Evolutionary conservation across 2,329 filamentous ascomycete species (phyloP).

Genomic region (Apiospora saccharicola): DNA sequence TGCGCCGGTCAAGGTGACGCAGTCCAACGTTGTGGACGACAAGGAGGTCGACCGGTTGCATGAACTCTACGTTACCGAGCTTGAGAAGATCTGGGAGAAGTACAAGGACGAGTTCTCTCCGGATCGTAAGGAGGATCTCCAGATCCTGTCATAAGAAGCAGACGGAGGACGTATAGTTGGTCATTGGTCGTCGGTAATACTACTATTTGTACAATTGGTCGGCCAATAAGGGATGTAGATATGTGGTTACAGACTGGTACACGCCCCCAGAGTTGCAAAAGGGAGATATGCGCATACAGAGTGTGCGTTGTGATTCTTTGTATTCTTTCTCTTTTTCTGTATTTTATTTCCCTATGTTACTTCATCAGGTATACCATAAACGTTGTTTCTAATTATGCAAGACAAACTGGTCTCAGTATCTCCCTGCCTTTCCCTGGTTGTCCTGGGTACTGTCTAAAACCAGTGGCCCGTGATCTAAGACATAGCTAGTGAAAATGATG

Average conservation of each 20-base stretch:
- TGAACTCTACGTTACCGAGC: slow-evolving; percentile 76
- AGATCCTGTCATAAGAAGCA: slow-evolving; percentile 57
- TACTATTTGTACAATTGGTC: neutral
- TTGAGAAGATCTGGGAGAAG: slow-evolving; percentile 75
- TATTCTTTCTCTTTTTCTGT: neutral
- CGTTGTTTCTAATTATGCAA: neutral
- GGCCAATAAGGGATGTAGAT: neutral
- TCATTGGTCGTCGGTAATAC: slow-evolving; percentile 1
- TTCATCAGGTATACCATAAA: neutral
- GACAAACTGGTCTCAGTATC: neutral
- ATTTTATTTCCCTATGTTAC: neutral
- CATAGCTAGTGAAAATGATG: neutral
- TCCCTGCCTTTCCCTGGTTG: neutral
- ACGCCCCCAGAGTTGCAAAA: neutral
- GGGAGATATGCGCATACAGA: neutral
- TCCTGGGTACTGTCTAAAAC: neutral
- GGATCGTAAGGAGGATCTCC: slow-evolving; percentile 68
- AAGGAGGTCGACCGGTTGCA: slow-evolving; percentile 84
- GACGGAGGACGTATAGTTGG: neutral
- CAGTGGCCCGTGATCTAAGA: neutral
- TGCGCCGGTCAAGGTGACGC: slow-evolving; percentile 75
- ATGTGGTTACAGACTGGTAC: neutral
- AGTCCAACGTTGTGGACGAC: slow-evolving; percentile 70
- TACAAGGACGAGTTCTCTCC: slow-evolving; percentile 80
- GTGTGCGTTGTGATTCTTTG: neutral